These are phyloP conservation scores for Thermoascus crustaceus DNA, from an alignment of 2,329 filamentous ascomycete genomes.

Conservation along the genomic window DNA sequence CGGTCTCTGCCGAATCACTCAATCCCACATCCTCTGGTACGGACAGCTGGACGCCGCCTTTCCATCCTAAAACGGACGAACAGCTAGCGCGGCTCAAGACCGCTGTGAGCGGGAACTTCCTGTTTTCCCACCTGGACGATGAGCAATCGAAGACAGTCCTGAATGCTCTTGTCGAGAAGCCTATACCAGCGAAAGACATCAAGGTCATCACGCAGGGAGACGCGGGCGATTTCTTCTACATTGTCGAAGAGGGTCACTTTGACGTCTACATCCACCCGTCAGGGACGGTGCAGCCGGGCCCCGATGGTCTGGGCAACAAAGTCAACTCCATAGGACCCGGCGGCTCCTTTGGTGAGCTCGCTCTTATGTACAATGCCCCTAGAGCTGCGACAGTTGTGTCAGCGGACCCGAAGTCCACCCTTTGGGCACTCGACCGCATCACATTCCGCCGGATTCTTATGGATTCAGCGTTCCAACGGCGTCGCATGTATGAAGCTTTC, in stretches of 20 bases:
- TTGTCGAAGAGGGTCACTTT: conserved; percentile 85
- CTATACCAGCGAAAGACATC: conserved; percentile 81
- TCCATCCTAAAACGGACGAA: conserved; percentile 72
- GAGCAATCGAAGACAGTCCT: conserved; percentile 83
- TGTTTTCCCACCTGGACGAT: conserved; percentile 91
- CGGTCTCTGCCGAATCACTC: conserved; percentile 91
- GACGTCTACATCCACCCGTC: conserved; percentile 80
- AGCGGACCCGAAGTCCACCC: conserved; percentile 64
- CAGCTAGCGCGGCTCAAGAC: conserved; percentile 71
- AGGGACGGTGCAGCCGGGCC: conserved; percentile 69
- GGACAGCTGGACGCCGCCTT: conserved; percentile 84
- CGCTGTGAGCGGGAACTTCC: conserved; percentile 81
- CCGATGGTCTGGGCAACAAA: conserved; percentile 72
- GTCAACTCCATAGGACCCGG: conserved; percentile 77
- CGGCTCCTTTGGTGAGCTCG: conserved; percentile 91
- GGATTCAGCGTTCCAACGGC: conserved; percentile 93
- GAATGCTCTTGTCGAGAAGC: conserved; percentile 86
- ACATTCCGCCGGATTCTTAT: conserved; percentile 97
- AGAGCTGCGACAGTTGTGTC: conserved; percentile 90
- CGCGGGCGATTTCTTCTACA: conserved; percentile 94
- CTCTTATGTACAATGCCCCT: conserved; percentile 97
- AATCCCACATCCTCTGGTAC: conserved; percentile 77
- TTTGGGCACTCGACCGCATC: conserved; percentile 91
- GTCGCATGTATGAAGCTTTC: conserved; percentile 96
- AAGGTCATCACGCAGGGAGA: conserved; percentile 94